Evolutionary conservation across 2,329 filamentous ascomycete species (phyloP).

Genomic region (Berkeleyomyces basicola): DNA sequence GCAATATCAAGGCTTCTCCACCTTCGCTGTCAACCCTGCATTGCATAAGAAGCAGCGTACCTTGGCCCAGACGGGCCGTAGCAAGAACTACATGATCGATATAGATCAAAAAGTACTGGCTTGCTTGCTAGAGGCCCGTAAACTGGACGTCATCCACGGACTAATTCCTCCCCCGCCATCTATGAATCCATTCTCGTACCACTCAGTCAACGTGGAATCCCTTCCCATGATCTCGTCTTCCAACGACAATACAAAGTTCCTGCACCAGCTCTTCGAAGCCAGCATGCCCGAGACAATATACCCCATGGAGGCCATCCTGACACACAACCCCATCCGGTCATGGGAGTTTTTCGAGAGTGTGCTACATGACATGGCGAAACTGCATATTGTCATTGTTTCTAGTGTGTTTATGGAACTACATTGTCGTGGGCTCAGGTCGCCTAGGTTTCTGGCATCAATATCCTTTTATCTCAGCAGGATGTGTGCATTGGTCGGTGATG

Average conservation of each 20-base stretch:
- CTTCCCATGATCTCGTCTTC: not conserved
- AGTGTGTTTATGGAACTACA: slow-evolving; percentile 13
- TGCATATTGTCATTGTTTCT: slow-evolving; percentile 12
- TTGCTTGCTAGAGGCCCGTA: slow-evolving; percentile 6
- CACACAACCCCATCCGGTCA: slow-evolving; percentile 11
- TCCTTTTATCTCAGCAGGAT: slow-evolving; percentile 13
- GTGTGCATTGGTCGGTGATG: slow-evolving; percentile 12
- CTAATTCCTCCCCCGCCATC: not conserved
- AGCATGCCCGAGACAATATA: slow-evolving; percentile 13
- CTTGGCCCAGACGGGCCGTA: not conserved
- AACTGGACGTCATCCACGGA: slow-evolving; percentile 3
- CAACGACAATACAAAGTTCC: slow-evolving; percentile 10
- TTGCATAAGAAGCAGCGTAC: not conserved
- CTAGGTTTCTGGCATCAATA: slow-evolving; percentile 8
- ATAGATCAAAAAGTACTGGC: slow-evolving; percentile 9
- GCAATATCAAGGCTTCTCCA: slow-evolving; percentile 6
- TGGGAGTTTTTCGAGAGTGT: slow-evolving; percentile 12
- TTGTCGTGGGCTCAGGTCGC: slow-evolving; percentile 10
- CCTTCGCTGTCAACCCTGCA: slow-evolving; percentile 5
- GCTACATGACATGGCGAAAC: slow-evolving; percentile 10
- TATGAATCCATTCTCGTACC: not conserved
- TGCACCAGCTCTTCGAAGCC: slow-evolving; percentile 9
- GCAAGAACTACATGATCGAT: not conserved
- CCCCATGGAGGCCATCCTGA: slow-evolving; percentile 10
- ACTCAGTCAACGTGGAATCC: not conserved